Conservation (phyloP, 2,329 filamentous ascomycete species). For the Phyllosticta capitalensis region DNA sequence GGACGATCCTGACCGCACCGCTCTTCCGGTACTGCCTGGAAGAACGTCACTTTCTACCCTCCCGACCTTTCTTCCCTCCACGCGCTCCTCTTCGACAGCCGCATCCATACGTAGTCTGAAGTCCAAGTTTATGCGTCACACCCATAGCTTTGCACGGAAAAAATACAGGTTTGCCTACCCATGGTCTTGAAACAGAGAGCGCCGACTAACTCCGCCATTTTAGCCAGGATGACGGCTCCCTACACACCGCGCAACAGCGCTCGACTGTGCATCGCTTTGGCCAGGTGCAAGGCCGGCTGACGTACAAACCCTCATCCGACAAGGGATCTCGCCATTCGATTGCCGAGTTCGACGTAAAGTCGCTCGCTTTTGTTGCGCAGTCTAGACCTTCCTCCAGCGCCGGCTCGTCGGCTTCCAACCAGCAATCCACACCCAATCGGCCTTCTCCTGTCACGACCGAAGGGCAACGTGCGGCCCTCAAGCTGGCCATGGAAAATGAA, state of each 20-base stretch:
- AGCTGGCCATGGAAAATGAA: constrained; percentile 1
- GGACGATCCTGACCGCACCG: constrained; percentile 5
- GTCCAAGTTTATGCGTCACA: constrained; percentile 4
- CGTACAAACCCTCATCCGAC: constrained; percentile 4
- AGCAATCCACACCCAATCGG: background rate
- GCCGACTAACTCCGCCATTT: background rate
- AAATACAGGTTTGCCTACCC: background rate
- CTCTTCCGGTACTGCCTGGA: background rate
- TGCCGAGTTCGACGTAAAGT: constrained; percentile 3
- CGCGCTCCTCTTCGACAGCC: background rate
- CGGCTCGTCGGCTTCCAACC: constrained; percentile 5
- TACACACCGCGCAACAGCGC: background rate
- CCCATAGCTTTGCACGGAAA: background rate
- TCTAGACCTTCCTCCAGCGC: constrained; percentile 4
- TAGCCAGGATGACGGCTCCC: background rate
- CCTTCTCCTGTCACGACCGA: background rate
- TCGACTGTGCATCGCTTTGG: constrained; percentile 1
- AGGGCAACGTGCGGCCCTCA: constrained; percentile 2
- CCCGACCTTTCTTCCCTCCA: background rate
- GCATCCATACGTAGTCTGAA: constrained; percentile 1
- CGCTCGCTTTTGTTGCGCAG: constrained; percentile 1
- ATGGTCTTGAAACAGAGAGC: background rate
- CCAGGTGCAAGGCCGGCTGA: constrained; percentile 3
- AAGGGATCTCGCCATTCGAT: constrained; percentile 3
- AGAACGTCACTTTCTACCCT: background rate